Conservation (phyloP, 495 filamentous ascomycete species). For the Xylaria castorea region DNA sequence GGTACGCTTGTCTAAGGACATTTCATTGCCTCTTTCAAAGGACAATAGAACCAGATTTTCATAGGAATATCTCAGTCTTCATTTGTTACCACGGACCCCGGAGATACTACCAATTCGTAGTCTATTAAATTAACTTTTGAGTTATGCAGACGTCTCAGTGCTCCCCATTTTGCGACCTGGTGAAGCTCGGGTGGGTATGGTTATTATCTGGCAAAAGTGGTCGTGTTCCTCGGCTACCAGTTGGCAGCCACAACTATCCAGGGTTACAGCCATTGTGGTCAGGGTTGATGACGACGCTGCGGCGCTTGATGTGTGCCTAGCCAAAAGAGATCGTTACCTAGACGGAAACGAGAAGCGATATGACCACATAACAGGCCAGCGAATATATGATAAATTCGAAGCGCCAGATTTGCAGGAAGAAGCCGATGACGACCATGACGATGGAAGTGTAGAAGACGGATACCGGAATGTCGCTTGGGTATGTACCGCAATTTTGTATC, state of each 20-base stretch:
- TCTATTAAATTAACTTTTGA: constrained; percentile 14
- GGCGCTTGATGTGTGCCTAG: constrained; percentile 66
- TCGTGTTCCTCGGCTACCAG: constrained; percentile 74
- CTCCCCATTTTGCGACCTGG: constrained; percentile 61
- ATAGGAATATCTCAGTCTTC: neutral
- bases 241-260: constrained; percentile 77
- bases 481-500: neutral
- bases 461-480: constrained; percentile 20
- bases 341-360: constrained; percentile 55
- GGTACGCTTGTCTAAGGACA: constrained; percentile 52
- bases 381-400: constrained; percentile 58
- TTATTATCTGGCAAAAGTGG: constrained; percentile 82
- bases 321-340: constrained; percentile 68
- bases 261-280: constrained; percentile 69
- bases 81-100: neutral
- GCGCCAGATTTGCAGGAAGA: constrained; percentile 46
- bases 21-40: neutral
- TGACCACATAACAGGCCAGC: constrained; percentile 48
- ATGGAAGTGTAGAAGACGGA: constrained; percentile 19
- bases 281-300: constrained; percentile 51
- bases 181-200: constrained; percentile 64
- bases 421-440: constrained; percentile 41
- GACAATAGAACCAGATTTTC: neutral
- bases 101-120: neutral
- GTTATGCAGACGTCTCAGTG: constrained; percentile 35